These are phyloP conservation scores for Harringtonia lauricola DNA, from an alignment of 2,329 filamentous ascomycete species.

Conservation along the genomic window DNA sequence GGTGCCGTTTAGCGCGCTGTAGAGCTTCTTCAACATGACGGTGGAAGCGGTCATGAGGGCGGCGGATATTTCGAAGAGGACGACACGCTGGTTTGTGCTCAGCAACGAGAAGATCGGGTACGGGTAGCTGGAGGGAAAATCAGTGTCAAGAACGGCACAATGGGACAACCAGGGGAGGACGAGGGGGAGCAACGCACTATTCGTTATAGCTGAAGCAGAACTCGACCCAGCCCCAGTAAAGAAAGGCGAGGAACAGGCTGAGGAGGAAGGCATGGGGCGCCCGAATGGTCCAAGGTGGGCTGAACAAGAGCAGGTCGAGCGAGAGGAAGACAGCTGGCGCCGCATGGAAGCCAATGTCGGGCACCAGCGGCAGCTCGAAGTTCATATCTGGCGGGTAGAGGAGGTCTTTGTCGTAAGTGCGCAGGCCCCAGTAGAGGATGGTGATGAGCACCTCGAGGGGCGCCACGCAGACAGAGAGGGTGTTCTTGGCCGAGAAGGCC, in stretches of 20 bases:
- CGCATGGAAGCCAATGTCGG: conserved; percentile 53
- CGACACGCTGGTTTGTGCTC: conserved; percentile 50
- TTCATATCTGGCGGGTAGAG: conserved; percentile 44
- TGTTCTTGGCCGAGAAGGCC: conserved; percentile 59
- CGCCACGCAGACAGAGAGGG: conserved; percentile 51
- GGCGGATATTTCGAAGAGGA: conserved; percentile 61
- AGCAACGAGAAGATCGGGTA: conserved; percentile 74
- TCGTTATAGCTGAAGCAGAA: conserved; percentile 58
- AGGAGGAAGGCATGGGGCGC: conserved; percentile 47
- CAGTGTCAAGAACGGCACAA: neutral
- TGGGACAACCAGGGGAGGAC: too few relatives aligned
- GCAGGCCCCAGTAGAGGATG: conserved; percentile 62
- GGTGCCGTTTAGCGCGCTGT: conserved; percentile 54
- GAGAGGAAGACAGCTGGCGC: conserved; percentile 54
- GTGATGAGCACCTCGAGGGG: conserved; percentile 63
- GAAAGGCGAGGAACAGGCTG: conserved; percentile 47
- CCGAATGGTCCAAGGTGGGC: conserved; percentile 60
- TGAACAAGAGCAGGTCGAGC: conserved; percentile 56
- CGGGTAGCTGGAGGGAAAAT: conserved; percentile 54
- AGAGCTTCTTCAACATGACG: conserved; percentile 55
- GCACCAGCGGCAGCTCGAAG: conserved; percentile 40
- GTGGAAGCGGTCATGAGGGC: conserved; percentile 62
- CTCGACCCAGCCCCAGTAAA: conserved; percentile 71
- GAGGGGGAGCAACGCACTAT: conserved; percentile 37
- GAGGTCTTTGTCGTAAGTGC: conserved; percentile 40